These are phyloP conservation scores for Cyberlindnera bimundalis DNA, from an alignment of 805 yeast genomes.

Conservation along the genomic window DNA sequence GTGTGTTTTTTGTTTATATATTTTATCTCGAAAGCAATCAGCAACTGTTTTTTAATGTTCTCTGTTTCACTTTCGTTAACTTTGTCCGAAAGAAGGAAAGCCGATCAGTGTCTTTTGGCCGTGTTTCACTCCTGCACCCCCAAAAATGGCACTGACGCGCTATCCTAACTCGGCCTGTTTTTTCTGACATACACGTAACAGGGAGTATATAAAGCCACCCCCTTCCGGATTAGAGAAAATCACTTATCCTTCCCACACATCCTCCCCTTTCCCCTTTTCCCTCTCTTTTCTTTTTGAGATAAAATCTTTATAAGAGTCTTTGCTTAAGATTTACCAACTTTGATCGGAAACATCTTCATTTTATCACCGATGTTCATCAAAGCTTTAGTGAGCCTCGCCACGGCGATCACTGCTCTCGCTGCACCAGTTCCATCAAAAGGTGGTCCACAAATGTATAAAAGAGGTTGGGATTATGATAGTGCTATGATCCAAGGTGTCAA, in stretches of 20 bases:
- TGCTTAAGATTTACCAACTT: too few species aligned
- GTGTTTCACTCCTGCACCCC: slow-evolving; percentile 3
- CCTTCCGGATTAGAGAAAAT: too few species aligned
- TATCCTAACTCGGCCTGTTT: not conserved
- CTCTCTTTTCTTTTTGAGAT: too few species aligned
- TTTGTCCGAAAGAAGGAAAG: too few species aligned
- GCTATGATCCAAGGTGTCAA: slow-evolving; percentile 57
- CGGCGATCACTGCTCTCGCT: slow-evolving; percentile 9
- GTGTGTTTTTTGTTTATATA: too few species aligned
- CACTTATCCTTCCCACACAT: too few species aligned
- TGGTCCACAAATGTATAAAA: slow-evolving; percentile 25
- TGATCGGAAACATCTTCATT: too few species aligned
- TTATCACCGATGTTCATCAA: slow-evolving; percentile 10
- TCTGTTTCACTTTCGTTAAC: too few species aligned
- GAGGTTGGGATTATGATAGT: slow-evolving; percentile 23
- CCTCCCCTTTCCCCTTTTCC: not conserved
- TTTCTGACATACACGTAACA: too few species aligned
- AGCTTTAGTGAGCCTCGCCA: slow-evolving; percentile 3
- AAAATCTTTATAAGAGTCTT: too few species aligned
- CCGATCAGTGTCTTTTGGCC: not conserved
- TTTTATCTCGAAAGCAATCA: too few species aligned
- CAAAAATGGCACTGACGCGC: not conserved
- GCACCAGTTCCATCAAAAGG: slow-evolving; percentile 28
- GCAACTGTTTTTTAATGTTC: too few species aligned
- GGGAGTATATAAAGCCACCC: not conserved